These are phyloP conservation scores for Marasmius oreades DNA, from an alignment of 1,284 basidiomycete genomes.

Conservation along the genomic window DNA sequence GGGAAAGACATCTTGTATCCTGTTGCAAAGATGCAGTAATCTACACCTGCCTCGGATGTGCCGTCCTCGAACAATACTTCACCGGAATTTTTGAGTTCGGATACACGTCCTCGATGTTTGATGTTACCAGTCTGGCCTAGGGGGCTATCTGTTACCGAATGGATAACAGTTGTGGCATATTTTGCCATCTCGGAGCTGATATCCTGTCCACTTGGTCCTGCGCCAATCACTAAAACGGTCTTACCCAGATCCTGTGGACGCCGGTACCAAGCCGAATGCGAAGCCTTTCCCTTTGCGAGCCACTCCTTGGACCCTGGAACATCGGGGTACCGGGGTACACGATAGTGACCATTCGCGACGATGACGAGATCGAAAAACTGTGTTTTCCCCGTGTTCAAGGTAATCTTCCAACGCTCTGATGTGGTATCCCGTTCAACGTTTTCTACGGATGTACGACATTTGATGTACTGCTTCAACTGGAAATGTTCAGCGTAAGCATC, in stretches of 20 bases:
- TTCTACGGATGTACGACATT: constrained; percentile 46
- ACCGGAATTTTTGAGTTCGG: constrained; percentile 39
- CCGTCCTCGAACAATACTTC: constrained; percentile 60
- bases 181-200: constrained; percentile 54
- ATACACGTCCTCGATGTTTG: constrained; percentile 41
- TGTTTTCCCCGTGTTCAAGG: constrained; percentile 32
- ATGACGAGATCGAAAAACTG: constrained; percentile 57
- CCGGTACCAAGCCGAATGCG: constrained; percentile 67
- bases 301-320: constrained; percentile 58
- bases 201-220: constrained; percentile 67
- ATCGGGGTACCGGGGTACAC: constrained; percentile 54
- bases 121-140: constrained; percentile 33
- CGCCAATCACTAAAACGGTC: constrained; percentile 65
- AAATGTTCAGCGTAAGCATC: constrained; percentile 57
- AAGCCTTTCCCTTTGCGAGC: constrained; percentile 45
- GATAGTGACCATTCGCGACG: constrained; percentile 73
- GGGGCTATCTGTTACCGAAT: constrained; percentile 44
- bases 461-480: constrained; percentile 50
- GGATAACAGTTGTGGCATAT: constrained; percentile 45
- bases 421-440: constrained; percentile 37
- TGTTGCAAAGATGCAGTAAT: constrained; percentile 68
- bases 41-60: constrained; percentile 47
- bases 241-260: constrained; percentile 39
- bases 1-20: constrained; percentile 65
- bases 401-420: constrained; percentile 44